A percentile compares a stretch with the other conserved stretches of the same genome.
Evolutionary conservation across 805 yeast genomes (phyloP).

Genomic region (Lipomyces orientalis): DNA sequence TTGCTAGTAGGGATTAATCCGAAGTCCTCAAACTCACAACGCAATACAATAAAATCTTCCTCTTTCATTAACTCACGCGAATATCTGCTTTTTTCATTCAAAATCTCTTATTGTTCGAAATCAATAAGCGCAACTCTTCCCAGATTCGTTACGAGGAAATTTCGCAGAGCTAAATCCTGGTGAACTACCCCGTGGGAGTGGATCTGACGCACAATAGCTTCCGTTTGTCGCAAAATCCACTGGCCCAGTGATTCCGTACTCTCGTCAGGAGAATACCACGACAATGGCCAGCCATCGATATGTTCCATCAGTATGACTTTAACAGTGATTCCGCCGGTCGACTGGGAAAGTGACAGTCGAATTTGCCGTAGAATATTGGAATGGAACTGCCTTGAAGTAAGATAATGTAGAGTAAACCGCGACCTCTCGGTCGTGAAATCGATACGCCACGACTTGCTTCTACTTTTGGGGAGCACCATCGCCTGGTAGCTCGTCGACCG

Average conservation of each 20-base stretch:
- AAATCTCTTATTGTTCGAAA: neutral
- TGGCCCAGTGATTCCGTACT: too few relatives aligned
- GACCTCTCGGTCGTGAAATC: neutral
- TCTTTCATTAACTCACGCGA: neutral
- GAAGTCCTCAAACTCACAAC: neutral
- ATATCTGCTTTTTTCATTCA: neutral
- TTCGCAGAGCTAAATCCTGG: neutral
- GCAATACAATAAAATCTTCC: neutral
- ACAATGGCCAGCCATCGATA: too few relatives aligned
- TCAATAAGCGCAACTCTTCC: neutral
- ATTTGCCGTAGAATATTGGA: neutral
- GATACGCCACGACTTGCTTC: neutral
- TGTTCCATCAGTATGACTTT: too few relatives aligned
- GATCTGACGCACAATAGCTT: too few relatives aligned
- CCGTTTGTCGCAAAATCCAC: too few relatives aligned
- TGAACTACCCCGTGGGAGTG: constrained; percentile 2
- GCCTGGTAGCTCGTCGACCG: neutral
- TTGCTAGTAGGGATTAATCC: too few relatives aligned
- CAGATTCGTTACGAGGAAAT: neutral
- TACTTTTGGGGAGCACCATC: neutral
- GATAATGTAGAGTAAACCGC: neutral
- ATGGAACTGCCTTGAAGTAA: neutral
- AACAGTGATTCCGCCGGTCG: too few relatives aligned
- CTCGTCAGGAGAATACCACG: too few relatives aligned
- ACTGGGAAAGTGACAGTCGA: neutral